These are phyloP conservation scores for Quercus robur DNA, from an alignment of 306 rosid genomes.

Conservation along the genomic window DNA sequence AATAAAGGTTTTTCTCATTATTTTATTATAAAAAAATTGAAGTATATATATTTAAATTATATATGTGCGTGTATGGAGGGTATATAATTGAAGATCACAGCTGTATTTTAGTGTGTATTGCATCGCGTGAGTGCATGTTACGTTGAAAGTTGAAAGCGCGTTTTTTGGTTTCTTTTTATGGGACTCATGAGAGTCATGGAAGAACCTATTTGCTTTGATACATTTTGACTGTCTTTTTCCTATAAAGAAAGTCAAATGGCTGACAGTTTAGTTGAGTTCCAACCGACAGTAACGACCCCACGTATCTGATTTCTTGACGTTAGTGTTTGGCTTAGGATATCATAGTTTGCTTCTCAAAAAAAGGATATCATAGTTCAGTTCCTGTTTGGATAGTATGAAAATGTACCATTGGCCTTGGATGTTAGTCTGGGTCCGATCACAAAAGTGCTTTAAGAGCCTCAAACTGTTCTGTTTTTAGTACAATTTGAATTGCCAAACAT, in stretches of 20 bases:
- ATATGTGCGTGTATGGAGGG: neutral
- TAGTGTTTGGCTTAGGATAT: neutral
- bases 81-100: slow-evolving; percentile 47
- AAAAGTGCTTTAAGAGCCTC: no score
- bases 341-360: no score
- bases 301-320: neutral
- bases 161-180: slow-evolving; percentile 33
- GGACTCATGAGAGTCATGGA: neutral
- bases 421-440: no score
- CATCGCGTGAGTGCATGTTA: slow-evolving; percentile 41
- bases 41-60: neutral
- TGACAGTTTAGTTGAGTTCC: slow-evolving; percentile 8
- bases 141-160: slow-evolving; percentile 60
- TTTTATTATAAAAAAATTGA: slow-evolving; percentile 5
- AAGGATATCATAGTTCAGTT: neutral
- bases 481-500: no score
- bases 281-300: slow-evolving; percentile 27
- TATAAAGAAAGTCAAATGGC: neutral
- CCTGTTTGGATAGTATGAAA: neutral
- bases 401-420: neutral
- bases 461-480: no score
- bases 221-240: slow-evolving; percentile 3
- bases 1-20: slow-evolving; percentile 7
- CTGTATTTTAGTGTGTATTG: slow-evolving; percentile 41
- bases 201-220: neutral